A percentile compares a stretch with the other conserved stretches of the same genome.
phyloP scores from a whole-genome alignment of 2,329 filamentous ascomycete species.

The Xylaria sp. region DNA sequence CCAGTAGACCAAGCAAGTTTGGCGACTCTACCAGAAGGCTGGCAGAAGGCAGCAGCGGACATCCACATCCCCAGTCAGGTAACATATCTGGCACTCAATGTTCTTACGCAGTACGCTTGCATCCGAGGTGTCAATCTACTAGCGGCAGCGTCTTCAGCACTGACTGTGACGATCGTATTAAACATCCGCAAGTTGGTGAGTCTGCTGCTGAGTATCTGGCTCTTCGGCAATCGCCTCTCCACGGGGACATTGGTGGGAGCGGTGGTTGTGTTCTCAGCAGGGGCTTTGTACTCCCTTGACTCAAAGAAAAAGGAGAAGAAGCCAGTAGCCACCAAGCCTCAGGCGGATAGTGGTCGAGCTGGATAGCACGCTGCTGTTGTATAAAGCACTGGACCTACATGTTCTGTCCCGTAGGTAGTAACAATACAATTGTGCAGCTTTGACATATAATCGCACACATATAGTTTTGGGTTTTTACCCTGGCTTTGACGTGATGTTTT shows the following conservation, averaged over 20 bases:
- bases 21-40: conserved; percentile 51
- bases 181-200: conserved; percentile 96
- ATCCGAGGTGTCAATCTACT: conserved; percentile 97
- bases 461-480: neutral
- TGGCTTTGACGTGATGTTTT: neutral
- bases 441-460: neutral
- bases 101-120: conserved; percentile 91
- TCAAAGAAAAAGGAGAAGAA: conserved; percentile 53
- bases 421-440: conserved; percentile 20
- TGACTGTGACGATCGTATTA: conserved; percentile 95
- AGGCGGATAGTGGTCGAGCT: conserved; percentile 26
- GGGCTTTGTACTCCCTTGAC: conserved; percentile 90
- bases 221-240: conserved; percentile 89
- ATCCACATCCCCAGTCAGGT: conserved; percentile 74
- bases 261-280: conserved; percentile 86
- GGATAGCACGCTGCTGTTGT: conserved; percentile 22
- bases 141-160: conserved; percentile 85
- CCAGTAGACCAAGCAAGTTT: conserved; percentile 49
- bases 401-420: conserved; percentile 18
- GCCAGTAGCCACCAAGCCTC: conserved; percentile 22
- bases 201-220: conserved; percentile 87
- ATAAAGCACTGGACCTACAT: neutral
- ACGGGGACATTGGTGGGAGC: conserved; percentile 83
- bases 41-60: conserved; percentile 54
- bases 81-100: conserved; percentile 77